Evolutionary conservation across 2,329 filamentous ascomycete genomes (phyloP), one percentile per base, ranked within the genome.

Genomic region (Pseudodiploospora longispora): DNA sequence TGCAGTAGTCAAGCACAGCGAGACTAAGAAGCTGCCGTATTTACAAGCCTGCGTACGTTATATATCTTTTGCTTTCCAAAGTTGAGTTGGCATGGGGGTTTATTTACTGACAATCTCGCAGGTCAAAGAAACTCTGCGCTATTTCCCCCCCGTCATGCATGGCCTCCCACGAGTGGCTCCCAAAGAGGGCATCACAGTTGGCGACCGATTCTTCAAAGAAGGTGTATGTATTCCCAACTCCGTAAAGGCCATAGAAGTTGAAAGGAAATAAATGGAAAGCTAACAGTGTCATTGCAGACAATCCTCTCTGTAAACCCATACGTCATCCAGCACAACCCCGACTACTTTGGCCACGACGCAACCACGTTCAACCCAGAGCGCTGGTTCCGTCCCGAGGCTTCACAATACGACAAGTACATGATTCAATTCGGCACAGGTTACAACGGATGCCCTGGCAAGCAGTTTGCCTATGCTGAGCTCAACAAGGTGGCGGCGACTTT

Each of bases 71-170:
- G 19, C 19, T 19, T 19, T 19, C 19, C 19, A 19, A 19, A 19
- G 19, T 34, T 12, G 32, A 34, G 32, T 9, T 12, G 32, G 3
- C 12, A 12, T 12, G 8, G 12, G 8, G 37, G 29, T 29, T 6
- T 10, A 10, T 39, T 27, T 6, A 27, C 37, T 39, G 29, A 39
- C 29, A 27, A 9, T 19, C 4, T 5, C 19, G 29, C 37, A 39
- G 37, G 37, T 39, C 37, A 39, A 39, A 27, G 37, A 39, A 29
- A 39, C 12, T 29, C 37, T 39, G 19, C 37, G 37, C n/a, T 39
- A 39, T 28, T 39, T 39, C 37, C 37, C 37, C 4, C 37, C 37
- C n/a, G 37, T 39, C 7, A 39, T 39, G 37, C 29, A 27, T 27
- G 37, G 37, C 12, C 29, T 39, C 12, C 37, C 37, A 27, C 37